Percentiles rank a stretch among this genome's conserved stretches.
These are phyloP conservation scores for Colletotrichum trifolii DNA, from an alignment of 2,329 filamentous ascomycete species.

Conservation along the genomic window DNA sequence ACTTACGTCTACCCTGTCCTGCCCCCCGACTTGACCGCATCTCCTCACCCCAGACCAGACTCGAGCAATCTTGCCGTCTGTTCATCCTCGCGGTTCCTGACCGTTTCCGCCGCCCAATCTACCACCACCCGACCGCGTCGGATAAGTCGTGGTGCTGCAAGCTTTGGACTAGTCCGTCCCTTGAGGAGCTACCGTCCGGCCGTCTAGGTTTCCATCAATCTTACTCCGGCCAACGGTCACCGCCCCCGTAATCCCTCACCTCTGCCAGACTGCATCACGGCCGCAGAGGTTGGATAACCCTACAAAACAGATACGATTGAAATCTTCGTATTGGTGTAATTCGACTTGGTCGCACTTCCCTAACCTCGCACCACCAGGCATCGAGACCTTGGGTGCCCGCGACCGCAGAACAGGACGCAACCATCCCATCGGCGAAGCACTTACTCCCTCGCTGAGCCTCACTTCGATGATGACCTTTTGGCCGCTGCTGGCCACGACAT, in stretches of 20 bases:
- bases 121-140: no score
- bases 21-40: conserved; percentile 20
- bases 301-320: no score
- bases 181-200: no score
- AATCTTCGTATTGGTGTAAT: no score
- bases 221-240: no score
- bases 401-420: conserved; percentile 13
- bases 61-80: conserved; percentile 11
- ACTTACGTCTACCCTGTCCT: conserved; percentile 11
- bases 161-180: no score
- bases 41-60: conserved; percentile 18
- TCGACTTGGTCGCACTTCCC: not conserved
- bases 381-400: not conserved
- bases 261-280: no score
- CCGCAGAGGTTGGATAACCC: no score
- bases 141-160: no score
- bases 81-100: not conserved
- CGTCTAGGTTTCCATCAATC: no score
- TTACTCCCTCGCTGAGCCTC: conserved; percentile 6
- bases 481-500: conserved; percentile 24
- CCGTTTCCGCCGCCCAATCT: no score
- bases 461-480: conserved; percentile 28
- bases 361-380: not conserved
- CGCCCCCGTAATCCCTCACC: no score
- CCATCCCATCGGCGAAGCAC: conserved; percentile 18